These are phyloP conservation scores for Talaromyces adpressus DNA, from an alignment of 495 filamentous ascomycete genomes.

Conservation along the genomic window DNA sequence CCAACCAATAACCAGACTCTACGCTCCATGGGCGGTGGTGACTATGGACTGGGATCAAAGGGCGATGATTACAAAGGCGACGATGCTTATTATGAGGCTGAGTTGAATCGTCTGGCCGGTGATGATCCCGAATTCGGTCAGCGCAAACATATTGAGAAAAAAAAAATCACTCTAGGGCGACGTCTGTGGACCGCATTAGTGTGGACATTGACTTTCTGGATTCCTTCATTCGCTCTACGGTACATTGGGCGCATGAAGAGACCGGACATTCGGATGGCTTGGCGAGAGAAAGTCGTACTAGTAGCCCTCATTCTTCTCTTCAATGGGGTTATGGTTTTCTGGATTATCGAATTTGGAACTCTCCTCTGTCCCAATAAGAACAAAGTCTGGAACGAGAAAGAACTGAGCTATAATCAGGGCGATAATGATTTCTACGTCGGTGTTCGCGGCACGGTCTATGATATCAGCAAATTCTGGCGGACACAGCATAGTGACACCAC, in stretches of 20 bases:
- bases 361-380: slow-evolving; percentile 86
- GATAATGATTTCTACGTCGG: slow-evolving; percentile 81
- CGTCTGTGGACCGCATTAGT: slow-evolving; percentile 74
- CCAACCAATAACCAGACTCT: slow-evolving; percentile 62
- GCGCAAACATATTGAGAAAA: slow-evolving; percentile 67
- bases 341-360: slow-evolving; percentile 79
- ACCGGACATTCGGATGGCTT: slow-evolving; percentile 93
- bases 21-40: slow-evolving; percentile 45
- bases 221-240: slow-evolving; percentile 77
- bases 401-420: slow-evolving; percentile 65
- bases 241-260: slow-evolving; percentile 92
- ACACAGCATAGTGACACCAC: slow-evolving; percentile 68
- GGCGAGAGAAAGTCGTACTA: slow-evolving; percentile 89
- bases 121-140: slow-evolving; percentile 68
- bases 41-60: slow-evolving; percentile 81
- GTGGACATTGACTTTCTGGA: slow-evolving; percentile 90
- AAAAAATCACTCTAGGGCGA: slow-evolving; percentile 52
- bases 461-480: slow-evolving; percentile 82
- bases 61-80: slow-evolving; percentile 73
- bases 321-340: slow-evolving; percentile 83
- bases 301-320: slow-evolving; percentile 72
- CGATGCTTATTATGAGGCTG: slow-evolving; percentile 55
- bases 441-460: slow-evolving; percentile 84
- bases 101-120: slow-evolving; percentile 24
- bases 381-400: slow-evolving; percentile 75